Conservation (phyloP, 331 rosid species). For the Malus hybrid region DNA sequence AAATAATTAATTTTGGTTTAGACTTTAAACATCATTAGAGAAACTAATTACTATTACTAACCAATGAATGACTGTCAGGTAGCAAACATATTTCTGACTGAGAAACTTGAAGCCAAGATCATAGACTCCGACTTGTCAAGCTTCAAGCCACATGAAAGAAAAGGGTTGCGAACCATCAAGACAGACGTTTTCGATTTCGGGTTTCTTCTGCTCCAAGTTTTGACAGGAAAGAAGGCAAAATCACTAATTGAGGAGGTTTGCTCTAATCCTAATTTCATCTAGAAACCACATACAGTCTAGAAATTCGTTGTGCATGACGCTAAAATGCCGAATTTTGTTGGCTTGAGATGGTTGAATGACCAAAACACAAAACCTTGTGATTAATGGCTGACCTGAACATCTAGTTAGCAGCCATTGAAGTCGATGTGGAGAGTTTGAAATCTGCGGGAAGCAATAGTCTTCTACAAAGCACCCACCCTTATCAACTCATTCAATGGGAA, state of each 20-base stretch:
- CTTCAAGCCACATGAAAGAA: neutral
- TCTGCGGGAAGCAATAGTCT: neutral
- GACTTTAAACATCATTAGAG: no score
- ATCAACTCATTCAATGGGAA: neutral
- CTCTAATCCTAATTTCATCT: no score
- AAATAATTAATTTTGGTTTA: neutral
- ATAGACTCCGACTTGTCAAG: neutral
- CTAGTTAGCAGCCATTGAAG: neutral
- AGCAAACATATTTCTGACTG: neutral
- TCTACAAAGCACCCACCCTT: neutral
- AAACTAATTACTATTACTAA: neutral
- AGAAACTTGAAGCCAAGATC: conserved; percentile 8
- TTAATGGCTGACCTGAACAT: neutral
- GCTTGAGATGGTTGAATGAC: neutral
- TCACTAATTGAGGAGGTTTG: neutral
- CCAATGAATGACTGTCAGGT: neutral
- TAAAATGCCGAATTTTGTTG: neutral
- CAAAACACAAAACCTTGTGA: neutral
- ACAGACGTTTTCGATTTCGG: neutral
- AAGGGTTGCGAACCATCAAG: neutral
- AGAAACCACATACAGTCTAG: no score
- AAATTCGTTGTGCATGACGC: no score
- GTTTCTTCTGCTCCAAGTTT: neutral
- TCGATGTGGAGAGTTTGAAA: neutral
- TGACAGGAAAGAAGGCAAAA: neutral